Evolutionary conservation across 139 green algal species (phyloP).

Genomic region (Picochlorum sp.): DNA sequence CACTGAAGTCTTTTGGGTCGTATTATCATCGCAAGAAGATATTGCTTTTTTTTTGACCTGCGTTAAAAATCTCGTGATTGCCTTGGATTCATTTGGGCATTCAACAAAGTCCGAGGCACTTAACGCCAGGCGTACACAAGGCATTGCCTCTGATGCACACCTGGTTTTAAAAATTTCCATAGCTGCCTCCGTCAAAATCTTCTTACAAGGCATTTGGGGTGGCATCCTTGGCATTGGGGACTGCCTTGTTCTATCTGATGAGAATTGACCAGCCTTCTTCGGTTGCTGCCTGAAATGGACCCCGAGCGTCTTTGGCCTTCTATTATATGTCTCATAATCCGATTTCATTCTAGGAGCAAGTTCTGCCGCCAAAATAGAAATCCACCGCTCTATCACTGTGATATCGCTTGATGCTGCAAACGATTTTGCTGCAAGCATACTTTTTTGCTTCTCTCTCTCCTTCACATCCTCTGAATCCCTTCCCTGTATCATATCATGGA

Average conservation of each 20-base stretch:
- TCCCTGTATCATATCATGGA: slow-evolving; percentile 26
- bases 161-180: slow-evolving; percentile 11
- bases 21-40: neutral
- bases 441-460: slow-evolving; percentile 42
- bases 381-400: slow-evolving; percentile 40
- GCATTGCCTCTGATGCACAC: slow-evolving; percentile 37
- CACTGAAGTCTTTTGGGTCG: neutral
- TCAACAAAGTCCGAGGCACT: slow-evolving; percentile 43
- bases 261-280: neutral
- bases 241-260: slow-evolving; percentile 36
- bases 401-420: slow-evolving; percentile 52
- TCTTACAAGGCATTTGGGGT: neutral
- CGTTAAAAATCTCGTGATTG: slow-evolving; percentile 36
- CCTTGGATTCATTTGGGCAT: slow-evolving; percentile 2
- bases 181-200: neutral
- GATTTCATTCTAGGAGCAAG: slow-evolving; percentile 46
- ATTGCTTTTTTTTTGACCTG: neutral
- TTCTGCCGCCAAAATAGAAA: slow-evolving; percentile 64
- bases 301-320: slow-evolving; percentile 41
- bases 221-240: slow-evolving; percentile 37
- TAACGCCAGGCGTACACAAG: slow-evolving; percentile 55
- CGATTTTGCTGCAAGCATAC: slow-evolving; percentile 69
- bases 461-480: slow-evolving; percentile 19
- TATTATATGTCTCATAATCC: slow-evolving; percentile 40
- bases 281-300: slow-evolving; percentile 30